A percentile compares a stretch with the other conserved stretches of the same genome.
Evolutionary conservation across 1,139 yeast genomes (phyloP).

Genomic region (Saccharomyces pastorianus): DNA sequence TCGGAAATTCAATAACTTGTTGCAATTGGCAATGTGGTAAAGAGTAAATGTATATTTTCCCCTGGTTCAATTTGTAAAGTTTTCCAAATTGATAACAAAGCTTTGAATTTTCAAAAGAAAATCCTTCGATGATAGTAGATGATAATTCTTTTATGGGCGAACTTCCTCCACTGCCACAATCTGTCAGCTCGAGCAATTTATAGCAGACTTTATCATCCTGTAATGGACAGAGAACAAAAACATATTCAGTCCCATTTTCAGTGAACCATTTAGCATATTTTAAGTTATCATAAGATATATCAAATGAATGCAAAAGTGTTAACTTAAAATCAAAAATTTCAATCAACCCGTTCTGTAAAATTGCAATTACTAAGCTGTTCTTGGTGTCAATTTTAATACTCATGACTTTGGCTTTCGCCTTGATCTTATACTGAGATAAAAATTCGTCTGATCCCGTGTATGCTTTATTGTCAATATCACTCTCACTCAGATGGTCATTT

Average conservation of each 20-base stretch:
- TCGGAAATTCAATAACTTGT: constrained; percentile 23
- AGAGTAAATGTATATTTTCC: constrained; percentile 16
- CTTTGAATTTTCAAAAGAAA: constrained; percentile 15
- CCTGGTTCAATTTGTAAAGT: constrained; percentile 18
- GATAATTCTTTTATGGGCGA: constrained; percentile 20
- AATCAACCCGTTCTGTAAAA: constrained; percentile 41
- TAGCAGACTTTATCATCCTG: constrained; percentile 19
- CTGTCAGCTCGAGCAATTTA: constrained; percentile 19
- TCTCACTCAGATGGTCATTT: not conserved
- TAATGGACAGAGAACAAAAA: constrained; percentile 21
- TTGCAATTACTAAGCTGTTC: constrained; percentile 35
- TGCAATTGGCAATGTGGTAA: constrained; percentile 30
- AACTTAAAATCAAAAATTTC: constrained; percentile 31
- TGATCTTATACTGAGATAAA: constrained; percentile 19
- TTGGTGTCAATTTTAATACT: constrained; percentile 21
- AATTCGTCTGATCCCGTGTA: constrained; percentile 3
- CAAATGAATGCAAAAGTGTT: constrained; percentile 18
- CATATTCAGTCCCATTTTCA: constrained; percentile 13
- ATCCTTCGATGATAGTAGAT: constrained; percentile 23
- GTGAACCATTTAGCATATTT: constrained; percentile 18
- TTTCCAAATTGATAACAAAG: constrained; percentile 26
- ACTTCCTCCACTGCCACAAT: constrained; percentile 5
- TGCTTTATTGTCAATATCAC: not conserved
- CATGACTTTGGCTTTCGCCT: constrained; percentile 29
- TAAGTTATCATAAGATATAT: constrained; percentile 21